Evolutionary conservation across 1,139 yeast species (phyloP).

Genomic region (Nakaseomyces nivariensis): DNA sequence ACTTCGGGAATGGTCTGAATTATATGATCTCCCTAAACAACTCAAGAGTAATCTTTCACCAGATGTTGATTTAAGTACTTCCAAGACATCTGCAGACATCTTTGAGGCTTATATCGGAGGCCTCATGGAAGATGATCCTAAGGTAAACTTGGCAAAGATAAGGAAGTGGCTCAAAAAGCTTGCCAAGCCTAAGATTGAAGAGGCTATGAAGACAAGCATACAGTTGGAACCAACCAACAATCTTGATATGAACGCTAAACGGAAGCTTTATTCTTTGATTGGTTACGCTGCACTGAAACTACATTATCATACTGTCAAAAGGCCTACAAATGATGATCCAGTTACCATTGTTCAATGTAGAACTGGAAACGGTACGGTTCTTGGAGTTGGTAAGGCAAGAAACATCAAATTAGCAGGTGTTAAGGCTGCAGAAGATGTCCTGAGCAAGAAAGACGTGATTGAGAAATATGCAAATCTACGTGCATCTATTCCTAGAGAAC

Average conservation of each 20-base stretch:
- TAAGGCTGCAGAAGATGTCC: constrained; percentile 62
- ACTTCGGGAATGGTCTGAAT: constrained; percentile 57
- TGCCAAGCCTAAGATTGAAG: constrained; percentile 42
- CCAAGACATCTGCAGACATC: constrained; percentile 33
- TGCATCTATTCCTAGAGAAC: constrained; percentile 50
- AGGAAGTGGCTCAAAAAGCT: constrained; percentile 52
- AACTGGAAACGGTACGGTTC: constrained; percentile 49
- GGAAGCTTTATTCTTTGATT: constrained; percentile 64
- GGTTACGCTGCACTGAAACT: constrained; percentile 69
- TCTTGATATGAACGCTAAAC: constrained; percentile 39
- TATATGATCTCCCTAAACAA: constrained; percentile 59
- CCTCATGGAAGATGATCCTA: constrained; percentile 45
- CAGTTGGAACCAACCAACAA: constrained; percentile 17
- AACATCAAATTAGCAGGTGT: constrained; percentile 59
- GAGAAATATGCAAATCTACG: constrained; percentile 57
- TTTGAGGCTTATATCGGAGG: constrained; percentile 94
- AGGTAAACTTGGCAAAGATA: constrained; percentile 39
- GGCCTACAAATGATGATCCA: constrained; percentile 42
- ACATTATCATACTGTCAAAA: constrained; percentile 47
- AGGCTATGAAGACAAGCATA: constrained; percentile 20
- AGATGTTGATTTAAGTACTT: constrained; percentile 20
- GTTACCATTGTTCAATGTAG: constrained; percentile 54
- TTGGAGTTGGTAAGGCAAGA: constrained; percentile 56
- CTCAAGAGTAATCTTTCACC: constrained; percentile 35
- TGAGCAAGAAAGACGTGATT: constrained; percentile 47